Evolutionary conservation across 768 basidiomycete species (phyloP).

Genomic region (Xanthoconium stramineum): DNA sequence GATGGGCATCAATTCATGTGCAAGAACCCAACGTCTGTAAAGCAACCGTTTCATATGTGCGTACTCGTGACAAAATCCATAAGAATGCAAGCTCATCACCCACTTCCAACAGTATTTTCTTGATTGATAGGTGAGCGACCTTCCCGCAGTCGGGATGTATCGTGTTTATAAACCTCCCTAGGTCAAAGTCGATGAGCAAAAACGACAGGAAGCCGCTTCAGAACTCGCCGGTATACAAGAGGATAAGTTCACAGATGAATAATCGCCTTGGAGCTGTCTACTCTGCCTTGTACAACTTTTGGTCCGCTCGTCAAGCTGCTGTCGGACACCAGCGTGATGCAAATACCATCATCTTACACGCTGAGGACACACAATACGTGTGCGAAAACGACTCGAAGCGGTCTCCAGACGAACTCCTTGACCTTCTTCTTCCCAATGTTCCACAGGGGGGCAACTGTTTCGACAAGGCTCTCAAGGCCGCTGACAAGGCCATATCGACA

Average conservation of each 20-base stretch:
- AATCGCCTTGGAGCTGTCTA: constrained; percentile 60
- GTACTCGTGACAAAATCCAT: constrained; percentile 17
- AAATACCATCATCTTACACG: constrained; percentile 53
- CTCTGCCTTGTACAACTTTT: constrained; percentile 51
- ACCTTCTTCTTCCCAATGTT: constrained; percentile 31
- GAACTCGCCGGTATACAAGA: constrained; percentile 32
- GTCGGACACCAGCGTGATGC: constrained; percentile 41
- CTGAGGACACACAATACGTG: constrained; percentile 19
- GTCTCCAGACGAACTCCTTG: constrained; percentile 44
- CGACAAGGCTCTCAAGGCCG: constrained; percentile 36
- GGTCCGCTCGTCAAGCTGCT: constrained; percentile 45
- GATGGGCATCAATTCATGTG: constrained; percentile 58
- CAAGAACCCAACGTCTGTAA: constrained; percentile 45
- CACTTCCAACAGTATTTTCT: constrained; percentile 11
- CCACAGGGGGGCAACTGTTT: constrained; percentile 44
- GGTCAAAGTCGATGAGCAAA: constrained; percentile 49
- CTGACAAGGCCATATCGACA: constrained; percentile 36
- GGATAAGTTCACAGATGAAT: constrained; percentile 32
- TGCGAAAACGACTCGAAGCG: constrained; percentile 43
- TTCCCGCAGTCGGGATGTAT: not conserved
- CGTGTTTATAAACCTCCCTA: constrained; percentile 11
- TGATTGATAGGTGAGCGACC: constrained; percentile 18
- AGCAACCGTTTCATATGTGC: constrained; percentile 59
- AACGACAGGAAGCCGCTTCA: constrained; percentile 40
- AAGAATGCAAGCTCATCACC: not conserved